Base-by-base conservation (phyloP, 371 early-diverging fungal species). In the Smittium culicis region DNA sequence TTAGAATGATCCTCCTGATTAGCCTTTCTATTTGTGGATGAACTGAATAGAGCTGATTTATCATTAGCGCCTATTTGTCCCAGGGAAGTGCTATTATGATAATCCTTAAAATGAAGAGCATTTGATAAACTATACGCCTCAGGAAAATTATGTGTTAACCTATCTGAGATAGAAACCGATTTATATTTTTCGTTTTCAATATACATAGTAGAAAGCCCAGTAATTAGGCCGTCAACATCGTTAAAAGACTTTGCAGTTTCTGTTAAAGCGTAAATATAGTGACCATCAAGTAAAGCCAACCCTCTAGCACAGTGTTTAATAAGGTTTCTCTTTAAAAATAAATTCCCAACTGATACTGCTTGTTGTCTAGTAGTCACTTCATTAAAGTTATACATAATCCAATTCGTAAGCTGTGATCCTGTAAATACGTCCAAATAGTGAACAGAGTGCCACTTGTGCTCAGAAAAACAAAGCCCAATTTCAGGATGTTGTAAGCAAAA, bases 401-500 rank as follows among this genome's bases (percentile, higher is more conserved):
- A 98, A 67, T 96, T 92, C 0, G 95, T 91, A 62, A 85, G 80
- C 67, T 96, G 96, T 54, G 81, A 84, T 31, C 98, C 96, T 35
- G 90, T 76, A 70, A 96, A 91, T 0, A 87, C 86, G 56, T 83
- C 79, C 34, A 82, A 80, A 74, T 88, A 92, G 54, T 86, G 70
- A 29, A 80, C 76, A 67, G 88, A 83, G 75, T 96, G 96, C 98
- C 98, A 98, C 25, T 91, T 82, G 25, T 91, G 79, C 71, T 94
- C 89, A 72, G 81, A 81, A 32, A 93, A 81, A 30, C 80, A 73
- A 35, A 94, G 66, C 0, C 95, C 94, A 0, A 76, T 77, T 25
- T 74, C 69, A 0, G 87, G 84, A 67, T 90, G 83, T 68, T 88
- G 88, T 80, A 97, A 82, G 0, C 88, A 85, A 1, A 69, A 63